Percentiles rank a stretch among this genome's conserved stretches.
Evolutionary conservation across 768 basidiomycete species (phyloP).

Genomic region (Pisolithus orientalis): DNA sequence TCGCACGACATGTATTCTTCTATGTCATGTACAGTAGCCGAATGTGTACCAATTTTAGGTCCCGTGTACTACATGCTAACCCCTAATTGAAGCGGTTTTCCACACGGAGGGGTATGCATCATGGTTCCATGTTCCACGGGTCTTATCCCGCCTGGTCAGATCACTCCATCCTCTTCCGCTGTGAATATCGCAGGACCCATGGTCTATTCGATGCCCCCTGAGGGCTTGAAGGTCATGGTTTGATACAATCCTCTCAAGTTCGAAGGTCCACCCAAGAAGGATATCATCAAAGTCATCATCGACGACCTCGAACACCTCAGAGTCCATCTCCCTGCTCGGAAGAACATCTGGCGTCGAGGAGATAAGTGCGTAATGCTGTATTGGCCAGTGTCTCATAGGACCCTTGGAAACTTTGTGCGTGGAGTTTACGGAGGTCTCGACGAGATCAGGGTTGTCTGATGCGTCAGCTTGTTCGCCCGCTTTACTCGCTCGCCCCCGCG

Average conservation of each 20-base stretch:
- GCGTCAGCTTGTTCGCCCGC: not conserved
- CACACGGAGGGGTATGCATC: too few species aligned
- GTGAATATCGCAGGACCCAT: too few species aligned
- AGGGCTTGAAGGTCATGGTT: not conserved
- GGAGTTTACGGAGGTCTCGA: not conserved
- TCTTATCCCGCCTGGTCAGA: not conserved
- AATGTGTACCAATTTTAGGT: too few species aligned
- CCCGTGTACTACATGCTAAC: not conserved
- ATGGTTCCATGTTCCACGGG: too few species aligned
- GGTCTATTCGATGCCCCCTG: too few species aligned
- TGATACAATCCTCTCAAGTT: not conserved
- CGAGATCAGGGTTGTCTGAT: not conserved
- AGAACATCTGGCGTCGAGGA: conserved; percentile 15
- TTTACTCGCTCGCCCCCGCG: not conserved
- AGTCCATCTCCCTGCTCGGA: conserved; percentile 24
- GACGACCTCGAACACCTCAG: conserved; percentile 25
- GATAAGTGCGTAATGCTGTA: conserved; percentile 18
- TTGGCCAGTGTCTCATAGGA: conserved; percentile 15
- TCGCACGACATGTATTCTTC: too few species aligned
- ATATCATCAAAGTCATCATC: conserved; percentile 16
- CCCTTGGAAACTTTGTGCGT: conserved; percentile 3
- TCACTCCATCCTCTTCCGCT: too few species aligned
- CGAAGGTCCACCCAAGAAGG: not conserved
- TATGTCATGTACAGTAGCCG: too few species aligned
- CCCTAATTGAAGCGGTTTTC: too few species aligned